Base-by-base conservation (phyloP, 805 yeast species). In the Metschnikowia kunwiensis region DNA sequence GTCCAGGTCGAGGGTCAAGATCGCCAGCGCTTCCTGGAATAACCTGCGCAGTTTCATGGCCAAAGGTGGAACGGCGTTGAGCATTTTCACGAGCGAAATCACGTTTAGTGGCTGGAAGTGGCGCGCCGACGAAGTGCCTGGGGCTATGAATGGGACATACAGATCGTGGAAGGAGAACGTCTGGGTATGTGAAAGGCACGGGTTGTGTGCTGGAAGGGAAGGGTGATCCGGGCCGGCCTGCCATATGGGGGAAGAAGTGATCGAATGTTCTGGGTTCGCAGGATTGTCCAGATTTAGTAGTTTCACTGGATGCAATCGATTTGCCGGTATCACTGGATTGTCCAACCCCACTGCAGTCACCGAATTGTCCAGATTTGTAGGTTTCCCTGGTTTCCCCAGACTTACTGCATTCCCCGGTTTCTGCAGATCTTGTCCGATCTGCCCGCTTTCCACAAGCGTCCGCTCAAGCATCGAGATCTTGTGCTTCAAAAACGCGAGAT, bases 111-210 rank as follows among this genome's bases (percentile, higher is more conserved):
- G 50, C 27, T 34, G 40, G 19, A 27, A 35, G 35, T 38, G 37
- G 12, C 49, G 54, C 9, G 40, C 32, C 12, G 22, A 17, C 7
- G 27, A 5, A 3, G 20, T 10, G n/a, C 41, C 43, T 29, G 38
- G 27, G n/a, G 34, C n/a, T 10, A 43, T 14, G 17, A 44, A 40
- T 10, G 49, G 49, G 27, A 27, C 24, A 36, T 42, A 67, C 10
- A 56, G 55, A 23, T 58, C 58, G 43, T 54, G 68, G 43, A 68
- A 63, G 32, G 60, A 62, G 34, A 66, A 62, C 1, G 50, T 46
- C 29, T 65, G 70, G 3, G 53, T 42, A n/a, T 50, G 51, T 6
- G 50, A 32, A n/a, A 44, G 38, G 11, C 27, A 39, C 5, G 53
- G 56, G 34, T 47, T 40, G 43, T 17, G 15, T 25, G 30, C n/a